Conservation (phyloP, 176 grass and related monocot genomes). For the Musa acuminata region DNA sequence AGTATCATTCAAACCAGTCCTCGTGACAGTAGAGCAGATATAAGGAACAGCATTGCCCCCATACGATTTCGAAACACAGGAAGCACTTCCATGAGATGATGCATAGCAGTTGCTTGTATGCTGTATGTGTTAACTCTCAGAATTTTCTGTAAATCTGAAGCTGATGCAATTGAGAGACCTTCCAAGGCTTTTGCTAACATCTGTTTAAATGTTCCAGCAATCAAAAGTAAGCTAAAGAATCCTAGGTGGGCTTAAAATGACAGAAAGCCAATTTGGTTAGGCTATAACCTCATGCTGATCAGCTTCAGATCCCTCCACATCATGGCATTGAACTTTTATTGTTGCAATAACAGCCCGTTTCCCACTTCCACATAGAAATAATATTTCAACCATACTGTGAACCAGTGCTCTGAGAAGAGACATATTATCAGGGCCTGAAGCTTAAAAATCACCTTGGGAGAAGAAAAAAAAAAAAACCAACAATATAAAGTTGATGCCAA, state of each 20-base stretch:
- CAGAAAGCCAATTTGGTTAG: not conserved
- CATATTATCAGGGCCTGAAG: not conserved
- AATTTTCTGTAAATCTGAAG: slow-evolving; percentile 81
- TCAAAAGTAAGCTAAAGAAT: not conserved
- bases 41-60: slow-evolving; percentile 86
- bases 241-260: not conserved
- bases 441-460: not conserved
- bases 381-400: slow-evolving; percentile 95
- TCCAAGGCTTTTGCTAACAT: slow-evolving; percentile 52
- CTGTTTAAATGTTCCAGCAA: slow-evolving; percentile 24
- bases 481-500: not conserved
- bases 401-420: slow-evolving; percentile 76
- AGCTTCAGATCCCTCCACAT: slow-evolving; percentile 30
- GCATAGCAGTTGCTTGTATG: slow-evolving; percentile 58
- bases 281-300: slow-evolving; percentile 32
- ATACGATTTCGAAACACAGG: slow-evolving; percentile 83
- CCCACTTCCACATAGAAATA: slow-evolving; percentile 79
- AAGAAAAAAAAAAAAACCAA: not conserved
- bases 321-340: slow-evolving; percentile 36
- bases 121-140: slow-evolving; percentile 55
- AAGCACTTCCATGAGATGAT: slow-evolving; percentile 52
- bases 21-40: slow-evolving; percentile 82
- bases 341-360: slow-evolving; percentile 56
- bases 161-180: slow-evolving; percentile 74
- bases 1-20: slow-evolving; percentile 64